Base-by-base conservation (phyloP, 2,329 filamentous ascomycete species). In the Scedosporium minutisporum region DNA sequence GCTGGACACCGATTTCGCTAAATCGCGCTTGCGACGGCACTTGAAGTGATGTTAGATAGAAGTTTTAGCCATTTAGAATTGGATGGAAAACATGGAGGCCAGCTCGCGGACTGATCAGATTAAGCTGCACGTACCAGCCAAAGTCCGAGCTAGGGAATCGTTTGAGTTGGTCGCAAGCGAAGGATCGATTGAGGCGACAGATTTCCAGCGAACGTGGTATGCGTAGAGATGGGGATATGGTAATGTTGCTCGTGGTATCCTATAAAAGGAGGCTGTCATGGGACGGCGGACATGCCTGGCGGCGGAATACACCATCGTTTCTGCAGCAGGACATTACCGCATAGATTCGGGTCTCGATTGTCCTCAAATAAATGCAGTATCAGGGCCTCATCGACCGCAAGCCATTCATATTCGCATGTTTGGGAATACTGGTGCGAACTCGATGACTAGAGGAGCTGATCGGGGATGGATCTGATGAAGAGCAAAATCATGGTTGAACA, bases 1-100 rank as follows among this genome's bases (percentile, higher is more conserved):
- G 93, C 76, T 99, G 95, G 46, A 99, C 91, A 61, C 91, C 91
- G 69, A 99, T 93, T 68, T 96, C 90, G 76, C 96, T 99, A 78
- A 89, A 91, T 67, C 95, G 87, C 58, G 91, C 80, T 63, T 82
- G 76, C 6, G 83, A 82, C 0, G 76, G 70, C 33, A 83, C 78
- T 81, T 65, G 51, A 48, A 23, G 62, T 51, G 21, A 27, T 58
- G 64, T 64, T 64, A 64, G 68, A 64, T 53, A 29, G 29, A 51
- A 27, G 21, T 9, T 21, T 4, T 18, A 25, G 16, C 10, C n/a
- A 42, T 23, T 9, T 23, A 59, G 33, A 2, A 44, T 44, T 14
- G n/a, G n/a, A 6, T 4, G 51, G 6, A 51, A 27, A 25, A 18
- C 27, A 42, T 18, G 42, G 53, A 14, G 14, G 38, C 3, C 3